These are phyloP conservation scores for Rhynchospora pubera DNA, from an alignment of 176 grass and related monocot genomes.

Conservation along the genomic window DNA sequence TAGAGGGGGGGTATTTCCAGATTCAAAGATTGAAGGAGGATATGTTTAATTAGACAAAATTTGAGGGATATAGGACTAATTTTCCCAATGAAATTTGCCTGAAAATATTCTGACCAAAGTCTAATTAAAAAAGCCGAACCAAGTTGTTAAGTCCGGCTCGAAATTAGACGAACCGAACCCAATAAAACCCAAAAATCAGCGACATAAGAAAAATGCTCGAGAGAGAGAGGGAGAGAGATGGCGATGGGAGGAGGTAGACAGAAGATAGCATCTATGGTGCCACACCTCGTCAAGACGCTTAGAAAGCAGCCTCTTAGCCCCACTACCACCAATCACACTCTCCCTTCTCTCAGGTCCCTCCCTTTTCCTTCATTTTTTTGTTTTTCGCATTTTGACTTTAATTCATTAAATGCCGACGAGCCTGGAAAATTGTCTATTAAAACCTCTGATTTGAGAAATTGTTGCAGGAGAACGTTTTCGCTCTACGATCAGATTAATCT, in stretches of 20 bases:
- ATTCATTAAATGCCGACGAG: too few species aligned
- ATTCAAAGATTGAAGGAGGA: too few species aligned
- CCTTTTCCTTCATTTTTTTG: neutral
- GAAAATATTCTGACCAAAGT: too few species aligned
- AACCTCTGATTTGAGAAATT: neutral
- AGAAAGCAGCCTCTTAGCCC: conserved; percentile 32
- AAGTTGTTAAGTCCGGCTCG: neutral
- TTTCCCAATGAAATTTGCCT: too few species aligned
- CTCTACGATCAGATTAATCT: conserved; percentile 99
- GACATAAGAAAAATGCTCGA: neutral
- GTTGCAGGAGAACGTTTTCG: conserved; percentile 78
- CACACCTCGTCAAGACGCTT: conserved; percentile 65
- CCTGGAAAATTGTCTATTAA: too few species aligned
- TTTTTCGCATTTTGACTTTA: neutral
- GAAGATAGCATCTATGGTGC: conserved; percentile 52
- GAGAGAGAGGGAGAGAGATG: conserved; percentile 24
- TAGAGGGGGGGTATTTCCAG: too few species aligned
- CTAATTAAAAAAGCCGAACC: neutral
- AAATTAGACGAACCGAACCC: neutral
- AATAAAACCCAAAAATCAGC: neutral
- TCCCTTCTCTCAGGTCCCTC: conserved; percentile 66
- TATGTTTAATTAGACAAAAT: too few species aligned
- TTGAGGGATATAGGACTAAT: too few species aligned
- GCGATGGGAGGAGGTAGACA: conserved; percentile 42
- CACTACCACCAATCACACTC: conserved; percentile 28